Conservation (phyloP, 1,284 basidiomycete genomes). For the Ganoderma leucocontextum region DNA sequence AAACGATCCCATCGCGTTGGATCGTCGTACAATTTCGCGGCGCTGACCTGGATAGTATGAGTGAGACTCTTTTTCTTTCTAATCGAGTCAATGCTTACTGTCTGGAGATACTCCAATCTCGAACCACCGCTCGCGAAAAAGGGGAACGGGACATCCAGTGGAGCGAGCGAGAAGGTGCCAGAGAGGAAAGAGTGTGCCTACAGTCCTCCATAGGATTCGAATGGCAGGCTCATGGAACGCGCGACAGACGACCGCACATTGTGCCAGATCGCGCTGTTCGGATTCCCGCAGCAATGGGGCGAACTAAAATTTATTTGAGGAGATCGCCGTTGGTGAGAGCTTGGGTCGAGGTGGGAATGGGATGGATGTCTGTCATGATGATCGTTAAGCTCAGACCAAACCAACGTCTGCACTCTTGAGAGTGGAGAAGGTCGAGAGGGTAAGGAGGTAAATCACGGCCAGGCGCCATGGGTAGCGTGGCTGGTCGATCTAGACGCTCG, state of each 20-base stretch:
- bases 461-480: too few species aligned
- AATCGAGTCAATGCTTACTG: background rate
- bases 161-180: conserved; percentile 2
- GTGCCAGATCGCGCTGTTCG: background rate
- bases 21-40: background rate
- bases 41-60: background rate
- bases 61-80: background rate
- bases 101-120: background rate
- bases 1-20: background rate
- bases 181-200: background rate
- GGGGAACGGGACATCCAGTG: background rate
- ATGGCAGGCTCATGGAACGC: background rate
- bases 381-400: too few species aligned
- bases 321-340: background rate
- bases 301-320: background rate
- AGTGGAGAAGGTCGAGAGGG: too few species aligned
- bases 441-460: too few species aligned
- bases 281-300: background rate
- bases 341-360: background rate
- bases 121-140: background rate
- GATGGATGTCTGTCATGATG: background rate
- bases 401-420: too few species aligned
- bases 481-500: too few species aligned
- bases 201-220: background rate
- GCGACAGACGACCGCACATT: background rate